Base-by-base conservation (phyloP, 768 basidiomycete species). In the Lactarius vividus region DNA sequence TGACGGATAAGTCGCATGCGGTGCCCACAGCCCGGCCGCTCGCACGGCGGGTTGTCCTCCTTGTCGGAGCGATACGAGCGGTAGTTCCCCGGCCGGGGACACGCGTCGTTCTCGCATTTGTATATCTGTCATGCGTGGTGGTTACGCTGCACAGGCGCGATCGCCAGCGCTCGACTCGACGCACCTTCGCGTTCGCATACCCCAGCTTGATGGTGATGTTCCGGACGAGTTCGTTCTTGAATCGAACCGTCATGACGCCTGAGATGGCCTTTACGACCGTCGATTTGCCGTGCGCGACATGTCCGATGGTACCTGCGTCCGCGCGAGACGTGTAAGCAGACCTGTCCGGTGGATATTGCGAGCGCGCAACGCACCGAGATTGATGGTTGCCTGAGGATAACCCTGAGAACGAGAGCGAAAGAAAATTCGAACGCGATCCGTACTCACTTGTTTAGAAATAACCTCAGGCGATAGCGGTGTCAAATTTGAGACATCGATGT, bases 151-250 rank as follows among this genome's bases (percentile, higher is more conserved):
- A 31, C 13, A 13, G 46, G 42, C 9, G 44, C 13, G 8, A 11
- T 35, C 8, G 9, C 15, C 26, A 35, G 40, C 40, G 40, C 40
- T 18, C 42, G 18, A 78, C 40, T 18, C 42, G 18, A 78, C 87
- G 71, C 70, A 96, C 95, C 80, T 98, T 99, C 52, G 97, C 97
- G 72, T 99, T 99, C 55, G 97, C 97, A 75, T 98, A 99, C 66
- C 97, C 97, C 56, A 99, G 85, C 81, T 99, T 98, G 81, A 99
- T 99, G 26, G 96, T 99, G 73, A 98, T 99, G 79, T 99, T 99
- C 69, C 96, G 83, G 66, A 98, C 97, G 63, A 98, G 86, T 78
- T 99, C 97, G 78, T 98, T 98, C 83, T 99, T 99, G 79, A 99
- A 98, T 72, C 96, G 86, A 56, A 98, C 97, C 20, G 97, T 98